Base-by-base conservation (phyloP, 257 asterid genomes). In the Solanum chmielewskii region DNA sequence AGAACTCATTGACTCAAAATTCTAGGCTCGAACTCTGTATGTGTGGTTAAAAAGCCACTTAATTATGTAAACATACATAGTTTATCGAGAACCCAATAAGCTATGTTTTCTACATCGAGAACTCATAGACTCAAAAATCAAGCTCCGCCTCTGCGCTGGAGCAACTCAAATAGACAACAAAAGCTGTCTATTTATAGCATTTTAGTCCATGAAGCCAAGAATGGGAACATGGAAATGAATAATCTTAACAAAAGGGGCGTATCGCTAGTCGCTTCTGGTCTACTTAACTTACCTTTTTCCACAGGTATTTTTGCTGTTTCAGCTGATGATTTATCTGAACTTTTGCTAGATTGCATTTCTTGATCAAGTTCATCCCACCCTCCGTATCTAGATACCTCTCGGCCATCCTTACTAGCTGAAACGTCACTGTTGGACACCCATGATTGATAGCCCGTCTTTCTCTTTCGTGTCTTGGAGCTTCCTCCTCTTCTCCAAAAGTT, bases 281-380 rank as follows among this genome's bases (percentile, higher is more conserved):
- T 62, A 27, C 82, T 89, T 80, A 87, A 71, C 27, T 87, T 87
- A 12, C 88, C 88, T 89, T 90, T 88, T 87, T 89, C 88, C 4
- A 76, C 9, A 88, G 88, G 70, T n/a, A 25, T 85, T 74, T 89
- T 91, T 80, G 83, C 41, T 59, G 88, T 21, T 85, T 89, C 84
- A 85, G 88, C 85, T 13, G 87, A 49, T 85, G 87, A 84, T 66
- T 29, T 86, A 84, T 84, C 77, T 86, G 88, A 88, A 25, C 89
- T 86, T 23, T 81, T n/a, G 39, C 70, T 73, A 25, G 89, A 87
- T 56, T 90, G 91, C 42, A 23, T 85, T 41, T 64, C 92, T 12
- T 37, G 74, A 88, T 92, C 98, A 33, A 92, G 91, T 90, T 92
- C 95, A 62, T 94, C 98, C 99, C 99, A 97, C 27, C 99, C 98